Base-by-base conservation (phyloP, 208 protist species). In the Phytomonas sp. region DNA sequence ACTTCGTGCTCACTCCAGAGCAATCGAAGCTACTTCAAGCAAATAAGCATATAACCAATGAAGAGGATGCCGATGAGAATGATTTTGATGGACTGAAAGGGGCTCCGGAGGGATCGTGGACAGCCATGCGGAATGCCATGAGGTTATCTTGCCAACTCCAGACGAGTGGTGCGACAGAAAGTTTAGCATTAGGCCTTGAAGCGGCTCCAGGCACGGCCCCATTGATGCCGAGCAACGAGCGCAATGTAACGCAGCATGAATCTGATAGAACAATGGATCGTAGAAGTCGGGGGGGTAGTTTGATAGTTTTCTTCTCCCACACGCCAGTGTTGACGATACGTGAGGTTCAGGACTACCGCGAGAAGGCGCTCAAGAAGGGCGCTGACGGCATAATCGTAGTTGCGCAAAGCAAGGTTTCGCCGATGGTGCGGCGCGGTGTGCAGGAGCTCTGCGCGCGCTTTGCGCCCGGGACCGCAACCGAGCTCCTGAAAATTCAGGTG, bases 401-500 rank as follows among this genome's bases (percentile, higher is more conserved):
- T 1, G 70, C 77, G 31, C 74, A 76, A 31, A 79, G 79, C 61
- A 86, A 83, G 67, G 73, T 90, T n/a, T 40, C 68, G 36, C 79
- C 82, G 15, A 65, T 70, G 36, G 80, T 89, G n/a, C 78, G 79
- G 60, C 73, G 82, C 62, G 81, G 80, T 17, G 78, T 87, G 56
- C 77, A 83, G 59, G 85, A 91, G 74, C 70, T 92, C 60, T 83
- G 82, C 62, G 85, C 82, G 4, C 81, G 80, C 37, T 79, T 87
- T 60, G 75, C 79, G 37, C 66, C 76, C 56, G 64, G 62, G 23
- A 89, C 80, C 32, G 76, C 77, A 0, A 77, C 75, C 26, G 73
- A 81, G 69, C 64, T 89, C 33, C 70, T 92, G 46, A 67, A 80
- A 0, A 90, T 99, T 69, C 96, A 99, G 76, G 60, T 93, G 6